These are phyloP conservation scores for Wallacemonas sp. DNA, from an alignment of 208 protist genomes.

Conservation along the genomic window DNA sequence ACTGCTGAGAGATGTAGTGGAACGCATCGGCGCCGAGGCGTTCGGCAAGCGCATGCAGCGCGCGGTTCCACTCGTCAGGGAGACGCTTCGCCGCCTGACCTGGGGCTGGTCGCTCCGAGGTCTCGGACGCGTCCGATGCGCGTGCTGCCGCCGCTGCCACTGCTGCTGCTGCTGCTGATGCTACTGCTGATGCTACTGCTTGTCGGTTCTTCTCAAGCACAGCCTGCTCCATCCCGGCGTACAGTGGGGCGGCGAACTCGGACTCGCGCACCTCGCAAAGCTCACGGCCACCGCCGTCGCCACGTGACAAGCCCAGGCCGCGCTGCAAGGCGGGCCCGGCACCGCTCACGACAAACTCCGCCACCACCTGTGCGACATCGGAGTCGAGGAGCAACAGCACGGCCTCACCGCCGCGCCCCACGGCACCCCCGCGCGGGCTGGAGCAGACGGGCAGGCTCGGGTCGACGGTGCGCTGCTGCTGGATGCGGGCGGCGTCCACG, in stretches of 20 bases:
- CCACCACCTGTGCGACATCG: constrained; percentile 14
- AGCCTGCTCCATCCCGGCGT: neutral
- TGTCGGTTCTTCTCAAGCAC: too few relatives aligned
- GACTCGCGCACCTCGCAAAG: neutral
- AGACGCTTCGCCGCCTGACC: constrained; percentile 7
- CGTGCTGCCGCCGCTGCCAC: too few relatives aligned
- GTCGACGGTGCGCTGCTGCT: constrained; percentile 1
- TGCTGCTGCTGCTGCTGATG: too few relatives aligned
- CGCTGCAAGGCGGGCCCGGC: constrained; percentile 17
- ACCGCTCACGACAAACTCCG: constrained; percentile 12
- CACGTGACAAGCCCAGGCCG: neutral
- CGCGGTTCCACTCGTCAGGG: constrained; percentile 42
- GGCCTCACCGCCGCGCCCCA: neutral
- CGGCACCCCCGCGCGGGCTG: neutral
- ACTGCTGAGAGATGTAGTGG: constrained; percentile 16
- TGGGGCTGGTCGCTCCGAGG: constrained; percentile 5
- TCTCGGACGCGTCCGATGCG: neutral
- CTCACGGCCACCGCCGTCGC: neutral
- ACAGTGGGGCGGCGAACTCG: neutral
- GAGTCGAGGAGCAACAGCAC: constrained; percentile 1
- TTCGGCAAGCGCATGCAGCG: constrained; percentile 49
- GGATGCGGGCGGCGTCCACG: constrained; percentile 8
- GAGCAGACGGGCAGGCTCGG: constrained; percentile 7
- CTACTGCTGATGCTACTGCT: too few relatives aligned
- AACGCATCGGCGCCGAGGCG: constrained; percentile 43